phyloP scores from a whole-genome alignment of 306 rosid species.

The Rosa lucieae region DNA sequence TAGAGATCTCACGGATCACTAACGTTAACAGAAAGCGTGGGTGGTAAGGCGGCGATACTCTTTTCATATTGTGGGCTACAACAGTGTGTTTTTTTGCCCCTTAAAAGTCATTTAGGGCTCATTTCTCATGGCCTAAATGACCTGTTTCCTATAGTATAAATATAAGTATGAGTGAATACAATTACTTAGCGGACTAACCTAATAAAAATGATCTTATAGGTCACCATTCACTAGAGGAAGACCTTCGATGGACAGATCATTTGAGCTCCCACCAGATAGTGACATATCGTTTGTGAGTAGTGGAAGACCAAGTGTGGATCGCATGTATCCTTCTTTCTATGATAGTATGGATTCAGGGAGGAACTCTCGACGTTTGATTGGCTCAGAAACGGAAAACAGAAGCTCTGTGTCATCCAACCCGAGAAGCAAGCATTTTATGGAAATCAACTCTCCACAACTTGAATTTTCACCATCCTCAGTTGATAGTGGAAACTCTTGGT shows the following conservation, averaged over 20 bases:
- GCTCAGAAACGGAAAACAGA: slow-evolving; percentile 38
- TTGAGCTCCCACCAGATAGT: slow-evolving; percentile 34
- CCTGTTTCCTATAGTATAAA: no score
- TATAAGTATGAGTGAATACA: no score
- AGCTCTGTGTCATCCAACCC: slow-evolving; percentile 17
- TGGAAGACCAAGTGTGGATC: slow-evolving; percentile 52
- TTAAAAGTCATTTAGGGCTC: no score
- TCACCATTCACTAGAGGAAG: slow-evolving; percentile 49
- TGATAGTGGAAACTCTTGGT: not conserved
- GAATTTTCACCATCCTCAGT: not conserved
- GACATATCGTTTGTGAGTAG: slow-evolving; percentile 62
- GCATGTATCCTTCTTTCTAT: slow-evolving; percentile 32
- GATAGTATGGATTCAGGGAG: slow-evolving; percentile 36
- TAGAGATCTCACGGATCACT: no score
- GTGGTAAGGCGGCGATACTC: no score
- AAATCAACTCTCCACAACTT: not conserved
- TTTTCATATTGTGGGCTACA: no score
- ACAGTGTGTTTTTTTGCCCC: no score
- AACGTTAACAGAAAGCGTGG: no score
- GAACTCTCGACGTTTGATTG: slow-evolving; percentile 25
- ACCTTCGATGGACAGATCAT: slow-evolving; percentile 28
- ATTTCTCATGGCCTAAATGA: no score
- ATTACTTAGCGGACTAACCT: not conserved
- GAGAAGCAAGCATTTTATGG: not conserved
- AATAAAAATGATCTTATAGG: slow-evolving; percentile 26